phyloP scores from a whole-genome alignment of 306 rosid genomes.

The Crataegus laevigata region DNA sequence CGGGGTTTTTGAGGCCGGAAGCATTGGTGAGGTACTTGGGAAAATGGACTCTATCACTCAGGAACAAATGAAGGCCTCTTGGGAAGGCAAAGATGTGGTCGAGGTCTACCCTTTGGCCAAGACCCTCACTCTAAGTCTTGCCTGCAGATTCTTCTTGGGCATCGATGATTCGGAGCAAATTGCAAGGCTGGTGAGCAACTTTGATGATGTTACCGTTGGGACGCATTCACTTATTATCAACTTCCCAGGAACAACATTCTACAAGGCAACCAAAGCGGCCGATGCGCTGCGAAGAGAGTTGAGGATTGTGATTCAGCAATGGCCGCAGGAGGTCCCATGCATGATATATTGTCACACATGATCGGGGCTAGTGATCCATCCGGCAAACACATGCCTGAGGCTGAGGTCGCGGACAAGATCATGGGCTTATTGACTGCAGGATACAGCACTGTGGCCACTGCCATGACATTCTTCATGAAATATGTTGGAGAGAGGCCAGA shows the following conservation, averaged over 20 bases:
- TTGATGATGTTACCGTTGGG: slow-evolving; percentile 30
- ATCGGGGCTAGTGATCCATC: slow-evolving; percentile 37
- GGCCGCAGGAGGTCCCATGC: slow-evolving; percentile 33
- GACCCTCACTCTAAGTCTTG: slow-evolving; percentile 21
- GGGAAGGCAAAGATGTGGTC: slow-evolving; percentile 38
- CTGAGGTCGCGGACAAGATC: slow-evolving; percentile 34
- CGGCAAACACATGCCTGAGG: slow-evolving; percentile 52
- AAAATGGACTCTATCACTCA: slow-evolving; percentile 29
- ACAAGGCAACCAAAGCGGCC: slow-evolving; percentile 26
- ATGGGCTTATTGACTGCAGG: slow-evolving; percentile 15
- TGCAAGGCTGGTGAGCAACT: slow-evolving; percentile 16
- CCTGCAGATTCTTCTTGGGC: slow-evolving; percentile 34
- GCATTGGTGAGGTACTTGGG: slow-evolving; percentile 36
- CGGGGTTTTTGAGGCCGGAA: slow-evolving; percentile 45
- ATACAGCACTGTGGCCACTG: slow-evolving; percentile 12
- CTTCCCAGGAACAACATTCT: slow-evolving; percentile 32
- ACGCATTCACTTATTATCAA: slow-evolving; percentile 28
- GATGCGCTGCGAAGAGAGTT: slow-evolving; percentile 33
- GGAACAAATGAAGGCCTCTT: slow-evolving; percentile 26
- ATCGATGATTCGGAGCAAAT: slow-evolving; percentile 15
- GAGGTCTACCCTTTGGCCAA: slow-evolving; percentile 35
- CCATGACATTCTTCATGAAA: slow-evolving; percentile 17
- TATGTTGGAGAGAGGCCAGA: slow-evolving; percentile 13
- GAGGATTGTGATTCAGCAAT: slow-evolving; percentile 29
- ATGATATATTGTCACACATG: slow-evolving; percentile 43